Evolutionary conservation across 2,329 filamentous ascomycete genomes (phyloP), one percentile per base, ranked within the genome.

Genomic region (Simplicillium aogashimaense): DNA sequence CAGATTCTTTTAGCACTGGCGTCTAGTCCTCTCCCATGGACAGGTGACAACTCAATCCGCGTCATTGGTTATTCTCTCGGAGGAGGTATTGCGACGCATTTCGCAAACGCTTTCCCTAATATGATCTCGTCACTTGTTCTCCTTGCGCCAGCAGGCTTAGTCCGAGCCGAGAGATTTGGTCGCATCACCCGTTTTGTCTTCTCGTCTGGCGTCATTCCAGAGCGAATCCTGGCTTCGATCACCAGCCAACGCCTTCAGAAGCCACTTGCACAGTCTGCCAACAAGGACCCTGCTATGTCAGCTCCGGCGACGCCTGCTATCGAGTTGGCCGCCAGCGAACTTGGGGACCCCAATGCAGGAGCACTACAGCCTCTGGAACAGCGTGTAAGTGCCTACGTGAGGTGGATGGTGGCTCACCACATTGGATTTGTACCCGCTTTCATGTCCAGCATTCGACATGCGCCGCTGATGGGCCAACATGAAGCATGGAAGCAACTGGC

Each of bases 31-130:
- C 62, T 90, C 3, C 50, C 76, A 12, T 88, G 83, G 83, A 80
- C 76, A 0, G 74, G 76, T 34, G 46, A 54, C 12, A 52, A 57
- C 34, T 70, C 67, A 36, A 78, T 92, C 54, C 72, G 72, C 36
- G 60, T 94, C 15, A 63, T 89, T 11, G 87, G 87, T 10, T 94
- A 92, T 61, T 89, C 83, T 0, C 72, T 94, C 1, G 87, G 87
- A 42, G 87, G 87, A 36, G 85, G 83, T 39, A 81, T 94, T 41
- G 78, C 80, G 4, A 76, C 81, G 6, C 76, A 81, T 44, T 90
- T 94, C 54, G 77, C 85, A 7, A 76, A 76, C 9, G 73, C 79
- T 43, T 88, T 89, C 54, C 83, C 86, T 0, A 56, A 74, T 36
- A 65, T 90, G 41, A 70, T 95, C 12, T 70, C 72, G 11, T 76